Evolutionary conservation across 768 basidiomycete species (phyloP).

Genomic region (Termitomyces sp.): DNA sequence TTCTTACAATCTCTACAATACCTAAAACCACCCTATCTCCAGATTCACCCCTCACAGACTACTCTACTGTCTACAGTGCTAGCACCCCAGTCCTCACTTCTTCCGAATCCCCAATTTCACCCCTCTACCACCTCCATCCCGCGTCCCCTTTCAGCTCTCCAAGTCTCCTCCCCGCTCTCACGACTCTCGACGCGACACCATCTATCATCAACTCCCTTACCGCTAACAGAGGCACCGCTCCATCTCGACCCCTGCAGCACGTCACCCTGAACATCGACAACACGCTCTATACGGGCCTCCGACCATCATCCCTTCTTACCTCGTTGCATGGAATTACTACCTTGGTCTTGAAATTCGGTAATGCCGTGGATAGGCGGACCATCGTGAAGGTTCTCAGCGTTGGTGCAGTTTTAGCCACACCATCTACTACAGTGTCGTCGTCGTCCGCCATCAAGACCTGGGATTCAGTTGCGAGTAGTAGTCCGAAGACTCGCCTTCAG

Average conservation of each 20-base stretch:
- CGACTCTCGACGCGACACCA: slow-evolving; percentile 34
- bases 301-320: slow-evolving; percentile 38
- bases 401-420: slow-evolving; percentile 25
- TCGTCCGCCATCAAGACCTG: slow-evolving; percentile 7
- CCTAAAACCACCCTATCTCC: background rate
- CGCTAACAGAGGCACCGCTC: slow-evolving; percentile 1
- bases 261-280: slow-evolving; percentile 38
- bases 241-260: slow-evolving; percentile 25
- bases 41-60: slow-evolving; percentile 3
- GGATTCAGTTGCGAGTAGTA: slow-evolving; percentile 17
- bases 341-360: slow-evolving; percentile 33
- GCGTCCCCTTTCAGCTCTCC: slow-evolving; percentile 23
- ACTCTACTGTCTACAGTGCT: slow-evolving; percentile 2
- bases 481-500: slow-evolving; percentile 17
- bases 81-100: slow-evolving; percentile 6
- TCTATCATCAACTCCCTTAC: slow-evolving; percentile 26
- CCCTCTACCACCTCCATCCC: slow-evolving; percentile 11
- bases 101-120: slow-evolving; percentile 7
- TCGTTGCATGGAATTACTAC: slow-evolving; percentile 28
- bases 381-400: slow-evolving; percentile 45
- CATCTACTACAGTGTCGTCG: background rate
- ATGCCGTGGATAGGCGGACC: slow-evolving; percentile 39
- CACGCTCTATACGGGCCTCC: slow-evolving; percentile 43
- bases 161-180: slow-evolving; percentile 38
- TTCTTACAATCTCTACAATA: slow-evolving; percentile 5